Evolutionary conservation across 768 basidiomycete genomes (phyloP).

Genomic region (Suillus brevipes): DNA sequence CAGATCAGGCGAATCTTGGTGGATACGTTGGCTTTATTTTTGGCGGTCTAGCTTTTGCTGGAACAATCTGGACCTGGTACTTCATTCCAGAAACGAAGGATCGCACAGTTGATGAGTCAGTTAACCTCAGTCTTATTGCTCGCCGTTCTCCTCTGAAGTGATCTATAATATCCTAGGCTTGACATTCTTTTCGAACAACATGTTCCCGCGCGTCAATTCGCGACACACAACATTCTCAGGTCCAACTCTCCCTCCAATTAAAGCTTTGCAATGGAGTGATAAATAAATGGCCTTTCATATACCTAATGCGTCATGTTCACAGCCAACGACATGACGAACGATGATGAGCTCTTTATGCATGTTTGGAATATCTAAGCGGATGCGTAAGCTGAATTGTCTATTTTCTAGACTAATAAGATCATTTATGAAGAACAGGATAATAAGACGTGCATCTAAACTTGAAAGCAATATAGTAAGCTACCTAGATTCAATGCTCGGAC

Average conservation of each 20-base stretch:
- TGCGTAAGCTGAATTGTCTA: too few relatives aligned
- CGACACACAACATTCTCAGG: constrained; percentile 17
- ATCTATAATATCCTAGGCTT: constrained; percentile 16
- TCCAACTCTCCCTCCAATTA: background rate
- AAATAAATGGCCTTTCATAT: background rate
- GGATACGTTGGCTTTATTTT: constrained; percentile 32
- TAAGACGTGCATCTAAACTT: too few relatives aligned
- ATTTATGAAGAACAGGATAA: too few relatives aligned
- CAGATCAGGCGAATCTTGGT: constrained; percentile 26
- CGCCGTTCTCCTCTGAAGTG: background rate
- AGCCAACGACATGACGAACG: background rate
- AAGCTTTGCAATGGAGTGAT: background rate
- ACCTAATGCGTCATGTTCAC: background rate
- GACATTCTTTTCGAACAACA: constrained; percentile 33
- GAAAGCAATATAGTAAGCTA: too few relatives aligned
- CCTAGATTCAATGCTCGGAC: too few relatives aligned
- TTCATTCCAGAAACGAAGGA: constrained; percentile 30
- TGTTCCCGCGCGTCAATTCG: constrained; percentile 31
- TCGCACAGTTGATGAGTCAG: constrained; percentile 32
- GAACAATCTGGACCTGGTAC: constrained; percentile 26
- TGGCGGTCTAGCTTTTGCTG: constrained; percentile 23
- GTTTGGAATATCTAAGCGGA: background rate
- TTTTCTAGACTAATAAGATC: too few relatives aligned
- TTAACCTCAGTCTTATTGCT: background rate
- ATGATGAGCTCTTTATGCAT: background rate